These are phyloP conservation scores for Paecilomyces sp. DNA, from an alignment of 2,329 filamentous ascomycete species.

Conservation along the genomic window DNA sequence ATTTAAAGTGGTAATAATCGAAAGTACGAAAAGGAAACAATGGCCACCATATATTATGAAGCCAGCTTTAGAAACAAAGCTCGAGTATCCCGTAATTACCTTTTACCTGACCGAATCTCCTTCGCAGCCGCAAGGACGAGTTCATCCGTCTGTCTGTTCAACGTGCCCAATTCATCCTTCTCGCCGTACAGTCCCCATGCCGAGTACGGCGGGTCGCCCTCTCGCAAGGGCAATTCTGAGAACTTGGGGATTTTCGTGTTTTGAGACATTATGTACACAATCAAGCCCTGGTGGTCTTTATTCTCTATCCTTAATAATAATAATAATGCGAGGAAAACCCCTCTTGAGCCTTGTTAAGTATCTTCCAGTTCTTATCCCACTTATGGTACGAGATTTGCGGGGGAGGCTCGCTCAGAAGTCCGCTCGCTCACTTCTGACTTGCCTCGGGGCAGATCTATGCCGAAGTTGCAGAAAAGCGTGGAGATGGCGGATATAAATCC, in stretches of 20 bases:
- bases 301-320: too few species aligned
- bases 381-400: too few species aligned
- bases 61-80: too few species aligned
- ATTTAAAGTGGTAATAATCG: background rate
- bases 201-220: constrained; percentile 7
- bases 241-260: constrained; percentile 6
- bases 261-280: background rate
- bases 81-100: constrained; percentile 11
- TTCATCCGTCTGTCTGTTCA: constrained; percentile 54
- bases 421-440: too few species aligned
- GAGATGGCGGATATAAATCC: too few species aligned
- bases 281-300: background rate
- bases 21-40: background rate
- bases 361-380: too few species aligned
- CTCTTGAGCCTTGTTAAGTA: too few species aligned
- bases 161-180: constrained; percentile 52
- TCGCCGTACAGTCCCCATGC: constrained; percentile 49
- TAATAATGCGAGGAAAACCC: too few species aligned
- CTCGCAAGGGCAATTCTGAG: constrained; percentile 9
- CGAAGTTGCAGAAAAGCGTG: too few species aligned
- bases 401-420: too few species aligned
- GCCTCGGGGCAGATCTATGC: too few species aligned
- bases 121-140: constrained; percentile 45
- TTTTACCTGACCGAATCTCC: constrained; percentile 49
- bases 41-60: too few species aligned